Conservation (phyloP, 169 alveolate genomes). For the Cryptosporidium ubiquitum region DNA sequence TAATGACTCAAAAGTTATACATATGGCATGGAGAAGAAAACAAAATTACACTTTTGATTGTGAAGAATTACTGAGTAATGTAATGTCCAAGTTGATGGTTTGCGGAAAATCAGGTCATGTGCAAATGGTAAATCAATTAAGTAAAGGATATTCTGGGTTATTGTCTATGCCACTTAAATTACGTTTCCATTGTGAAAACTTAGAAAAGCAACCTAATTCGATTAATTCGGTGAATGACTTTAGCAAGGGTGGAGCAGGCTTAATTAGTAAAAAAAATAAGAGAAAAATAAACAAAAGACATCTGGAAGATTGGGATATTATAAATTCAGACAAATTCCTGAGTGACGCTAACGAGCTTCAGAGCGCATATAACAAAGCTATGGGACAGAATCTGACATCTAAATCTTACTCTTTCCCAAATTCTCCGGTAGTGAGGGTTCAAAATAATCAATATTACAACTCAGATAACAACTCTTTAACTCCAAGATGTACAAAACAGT, state of each 20-base stretch:
- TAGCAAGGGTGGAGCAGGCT: not conserved
- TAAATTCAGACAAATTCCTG: constrained; percentile 45
- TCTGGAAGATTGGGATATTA: constrained; percentile 55
- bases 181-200: constrained; percentile 12
- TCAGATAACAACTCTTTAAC: constrained; percentile 49
- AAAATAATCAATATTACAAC: constrained; percentile 24
- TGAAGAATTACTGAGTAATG: constrained; percentile 58
- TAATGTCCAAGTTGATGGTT: constrained; percentile 42
- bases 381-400: not conserved
- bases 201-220: constrained; percentile 26
- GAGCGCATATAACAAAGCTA: constrained; percentile 15
- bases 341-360: constrained; percentile 21
- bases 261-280: constrained; percentile 39
- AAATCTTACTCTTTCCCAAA: constrained; percentile 47
- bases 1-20: constrained; percentile 73
- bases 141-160: constrained; percentile 39
- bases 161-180: constrained; percentile 47
- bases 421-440: constrained; percentile 4
- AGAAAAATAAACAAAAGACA: constrained; percentile 21
- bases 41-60: constrained; percentile 55
- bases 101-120: constrained; percentile 30
- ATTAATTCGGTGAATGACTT: not conserved
- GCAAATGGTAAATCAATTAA: constrained; percentile 36
- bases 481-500: constrained; percentile 71
- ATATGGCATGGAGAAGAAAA: constrained; percentile 73